These are phyloP conservation scores for Xerocomus minutiporus DNA, from an alignment of 1,284 basidiomycete genomes.

Conservation along the genomic window DNA sequence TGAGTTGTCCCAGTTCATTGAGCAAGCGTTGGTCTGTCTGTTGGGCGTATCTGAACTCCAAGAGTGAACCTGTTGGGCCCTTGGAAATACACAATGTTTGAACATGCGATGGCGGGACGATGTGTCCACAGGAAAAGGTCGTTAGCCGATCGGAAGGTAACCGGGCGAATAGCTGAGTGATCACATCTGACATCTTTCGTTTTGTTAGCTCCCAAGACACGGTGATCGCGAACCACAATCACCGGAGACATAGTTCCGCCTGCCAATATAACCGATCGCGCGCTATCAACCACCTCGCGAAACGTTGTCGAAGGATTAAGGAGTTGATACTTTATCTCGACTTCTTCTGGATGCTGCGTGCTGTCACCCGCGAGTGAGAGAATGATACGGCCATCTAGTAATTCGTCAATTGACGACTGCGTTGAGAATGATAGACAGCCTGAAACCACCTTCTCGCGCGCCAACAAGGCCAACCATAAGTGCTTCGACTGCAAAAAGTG, in stretches of 20 bases:
- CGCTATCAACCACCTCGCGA: constrained; percentile 72
- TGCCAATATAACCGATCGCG: constrained; percentile 82
- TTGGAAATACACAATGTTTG: constrained; percentile 73
- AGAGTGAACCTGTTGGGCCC: constrained; percentile 71
- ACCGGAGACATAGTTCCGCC: constrained; percentile 98
- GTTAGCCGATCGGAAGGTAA: constrained; percentile 61
- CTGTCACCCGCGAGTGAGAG: constrained; percentile 40
- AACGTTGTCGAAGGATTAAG: constrained; percentile 93
- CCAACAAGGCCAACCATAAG: constrained; percentile 83
- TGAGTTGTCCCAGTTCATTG: constrained; percentile 77
- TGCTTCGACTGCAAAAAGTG: constrained; percentile 80
- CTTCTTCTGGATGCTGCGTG: constrained; percentile 38
- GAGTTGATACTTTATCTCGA: constrained; percentile 86
- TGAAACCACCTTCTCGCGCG: constrained; percentile 64
- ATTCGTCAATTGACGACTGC: not conserved
- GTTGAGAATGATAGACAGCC: not conserved
- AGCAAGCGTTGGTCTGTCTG: constrained; percentile 71
- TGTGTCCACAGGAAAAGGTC: constrained; percentile 89
- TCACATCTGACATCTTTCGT: constrained; percentile 83
- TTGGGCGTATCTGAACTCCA: constrained; percentile 83
- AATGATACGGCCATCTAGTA: constrained; percentile 61
- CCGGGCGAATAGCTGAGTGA: constrained; percentile 75
- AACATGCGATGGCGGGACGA: constrained; percentile 81
- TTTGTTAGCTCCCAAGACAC: constrained; percentile 8
- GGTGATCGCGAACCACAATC: constrained; percentile 22